Evolutionary conservation across 1,284 basidiomycete genomes (phyloP).

Genomic region (Trichosporon inkin): DNA sequence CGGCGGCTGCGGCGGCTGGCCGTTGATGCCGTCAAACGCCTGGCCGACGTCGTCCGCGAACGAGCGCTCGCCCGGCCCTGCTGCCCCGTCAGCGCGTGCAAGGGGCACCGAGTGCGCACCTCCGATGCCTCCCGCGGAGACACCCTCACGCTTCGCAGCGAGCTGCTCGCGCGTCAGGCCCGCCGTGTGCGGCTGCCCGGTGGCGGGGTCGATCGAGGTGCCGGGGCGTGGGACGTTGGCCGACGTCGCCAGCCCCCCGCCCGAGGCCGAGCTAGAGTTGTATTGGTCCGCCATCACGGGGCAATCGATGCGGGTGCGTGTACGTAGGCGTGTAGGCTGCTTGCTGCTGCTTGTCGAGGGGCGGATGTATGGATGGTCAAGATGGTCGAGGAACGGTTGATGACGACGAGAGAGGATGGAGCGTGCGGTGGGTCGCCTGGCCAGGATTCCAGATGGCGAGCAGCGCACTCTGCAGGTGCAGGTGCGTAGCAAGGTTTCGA

Average conservation of each 20-base stretch:
- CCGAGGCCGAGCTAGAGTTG: constrained; percentile 6
- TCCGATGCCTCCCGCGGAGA: constrained; percentile 23
- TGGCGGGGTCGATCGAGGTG: constrained; percentile 33
- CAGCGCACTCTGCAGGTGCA: no score
- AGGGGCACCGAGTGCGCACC: not conserved
- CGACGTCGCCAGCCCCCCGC: constrained; percentile 28
- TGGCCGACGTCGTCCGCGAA: constrained; percentile 19
- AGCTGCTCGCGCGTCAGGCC: constrained; percentile 43
- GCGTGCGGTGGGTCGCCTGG: no score
- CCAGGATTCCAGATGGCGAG: no score
- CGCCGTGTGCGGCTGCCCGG: constrained; percentile 35
- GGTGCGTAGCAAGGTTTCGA: no score
- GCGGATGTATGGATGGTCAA: not conserved
- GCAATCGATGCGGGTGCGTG: not conserved
- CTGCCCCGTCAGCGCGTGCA: not conserved
- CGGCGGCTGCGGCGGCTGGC: not conserved
- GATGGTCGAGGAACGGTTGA: not conserved
- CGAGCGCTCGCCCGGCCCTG: constrained; percentile 1
- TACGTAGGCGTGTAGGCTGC: no score
- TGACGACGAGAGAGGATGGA: no score
- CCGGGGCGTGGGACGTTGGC: constrained; percentile 32
- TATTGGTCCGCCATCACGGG: constrained; percentile 6
- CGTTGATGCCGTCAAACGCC: constrained; percentile 18
- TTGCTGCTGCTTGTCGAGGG: no score
- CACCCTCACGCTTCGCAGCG: constrained; percentile 37